Conservation (phyloP, 345 rosid genomes). For the Nasturtium officinale region DNA sequence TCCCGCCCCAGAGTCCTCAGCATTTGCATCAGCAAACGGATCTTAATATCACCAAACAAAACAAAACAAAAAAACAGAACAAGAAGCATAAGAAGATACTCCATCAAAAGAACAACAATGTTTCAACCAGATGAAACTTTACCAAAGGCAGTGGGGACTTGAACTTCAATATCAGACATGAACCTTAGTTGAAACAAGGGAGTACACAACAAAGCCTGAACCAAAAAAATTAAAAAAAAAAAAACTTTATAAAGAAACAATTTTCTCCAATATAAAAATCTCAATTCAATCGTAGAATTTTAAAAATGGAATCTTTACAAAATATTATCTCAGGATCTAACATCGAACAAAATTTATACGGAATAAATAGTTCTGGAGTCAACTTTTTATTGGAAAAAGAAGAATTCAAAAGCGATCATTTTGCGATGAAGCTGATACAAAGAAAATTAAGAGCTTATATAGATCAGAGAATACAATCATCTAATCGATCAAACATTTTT, state of each 20-base stretch:
- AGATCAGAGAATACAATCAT: neutral
- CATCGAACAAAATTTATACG: neutral
- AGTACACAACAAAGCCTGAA: constrained; percentile 19
- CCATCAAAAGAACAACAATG: neutral
- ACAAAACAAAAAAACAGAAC: neutral
- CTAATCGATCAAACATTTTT: neutral
- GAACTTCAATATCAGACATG: constrained; percentile 52
- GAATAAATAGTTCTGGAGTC: neutral
- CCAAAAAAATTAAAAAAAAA: neutral
- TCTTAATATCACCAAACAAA: constrained; percentile 29
- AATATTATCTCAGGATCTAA: neutral
- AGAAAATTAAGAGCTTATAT: neutral
- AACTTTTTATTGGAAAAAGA: neutral
- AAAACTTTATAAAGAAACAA: neutral
- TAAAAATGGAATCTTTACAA: neutral
- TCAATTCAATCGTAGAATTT: neutral
- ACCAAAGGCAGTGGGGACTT: constrained; percentile 53
- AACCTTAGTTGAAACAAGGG: constrained; percentile 45
- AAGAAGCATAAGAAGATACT: neutral
- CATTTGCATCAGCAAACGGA: constrained; percentile 58
- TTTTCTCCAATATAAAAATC: neutral
- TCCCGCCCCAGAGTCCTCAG: constrained; percentile 59
- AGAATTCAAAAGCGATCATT: neutral
- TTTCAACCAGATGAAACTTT: neutral
- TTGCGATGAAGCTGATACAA: neutral